Evolutionary conservation across 495 filamentous ascomycete species (phyloP).

Genomic region (Apodospora peruviana): DNA sequence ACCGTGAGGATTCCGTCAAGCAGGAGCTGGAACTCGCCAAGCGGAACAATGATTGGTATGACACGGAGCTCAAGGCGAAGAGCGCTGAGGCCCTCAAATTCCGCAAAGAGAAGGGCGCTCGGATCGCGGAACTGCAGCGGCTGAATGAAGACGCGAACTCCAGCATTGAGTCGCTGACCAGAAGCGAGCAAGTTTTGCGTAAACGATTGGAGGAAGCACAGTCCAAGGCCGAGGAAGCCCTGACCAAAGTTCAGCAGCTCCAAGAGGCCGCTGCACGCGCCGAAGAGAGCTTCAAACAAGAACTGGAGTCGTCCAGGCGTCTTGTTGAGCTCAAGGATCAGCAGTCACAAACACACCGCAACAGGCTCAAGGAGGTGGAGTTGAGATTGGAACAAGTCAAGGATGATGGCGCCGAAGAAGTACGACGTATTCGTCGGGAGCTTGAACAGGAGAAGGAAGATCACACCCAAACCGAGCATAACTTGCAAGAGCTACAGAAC

Average conservation of each 20-base stretch:
- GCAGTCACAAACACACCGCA: slow-evolving; percentile 71
- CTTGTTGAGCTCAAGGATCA: slow-evolving; percentile 82
- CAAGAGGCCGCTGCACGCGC: slow-evolving; percentile 73
- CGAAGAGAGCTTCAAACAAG: slow-evolving; percentile 75
- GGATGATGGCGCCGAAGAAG: slow-evolving; percentile 74
- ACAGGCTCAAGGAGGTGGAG: slow-evolving; percentile 77
- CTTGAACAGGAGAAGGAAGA: slow-evolving; percentile 74
- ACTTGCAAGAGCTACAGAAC: slow-evolving; percentile 68
- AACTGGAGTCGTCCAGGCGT: slow-evolving; percentile 71
- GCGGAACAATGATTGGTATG: slow-evolving; percentile 87
- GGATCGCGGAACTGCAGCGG: slow-evolving; percentile 80
- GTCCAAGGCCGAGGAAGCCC: slow-evolving; percentile 77
- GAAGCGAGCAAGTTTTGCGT: slow-evolving; percentile 74
- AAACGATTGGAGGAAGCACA: slow-evolving; percentile 76
- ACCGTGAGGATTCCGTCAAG: slow-evolving; percentile 79
- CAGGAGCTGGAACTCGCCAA: slow-evolving; percentile 84
- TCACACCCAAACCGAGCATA: slow-evolving; percentile 61
- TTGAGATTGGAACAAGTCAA: slow-evolving; percentile 67
- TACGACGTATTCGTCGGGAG: slow-evolving; percentile 72
- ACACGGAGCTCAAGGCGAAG: slow-evolving; percentile 85
- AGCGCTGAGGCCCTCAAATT: slow-evolving; percentile 78
- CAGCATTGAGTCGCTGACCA: slow-evolving; percentile 67
- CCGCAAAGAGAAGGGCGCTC: slow-evolving; percentile 87
- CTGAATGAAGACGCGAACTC: slow-evolving; percentile 77
- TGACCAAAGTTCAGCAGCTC: slow-evolving; percentile 73